These are phyloP conservation scores for Pugionium dolabratum DNA, from an alignment of 345 rosid genomes.

Conservation along the genomic window DNA sequence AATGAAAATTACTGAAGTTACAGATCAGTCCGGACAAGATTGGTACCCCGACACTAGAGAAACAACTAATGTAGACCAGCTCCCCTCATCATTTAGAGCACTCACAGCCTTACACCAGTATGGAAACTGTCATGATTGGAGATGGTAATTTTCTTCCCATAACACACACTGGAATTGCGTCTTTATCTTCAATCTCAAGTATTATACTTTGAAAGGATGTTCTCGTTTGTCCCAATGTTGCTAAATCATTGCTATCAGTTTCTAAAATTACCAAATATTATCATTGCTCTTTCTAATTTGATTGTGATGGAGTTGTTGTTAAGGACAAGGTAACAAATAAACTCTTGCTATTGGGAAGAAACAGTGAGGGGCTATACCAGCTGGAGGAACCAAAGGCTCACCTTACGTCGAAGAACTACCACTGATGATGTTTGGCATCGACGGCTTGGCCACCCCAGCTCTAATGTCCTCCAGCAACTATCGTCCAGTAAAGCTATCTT, in stretches of 20 bases:
- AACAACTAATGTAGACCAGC: background rate
- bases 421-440: background rate
- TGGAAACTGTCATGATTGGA: background rate
- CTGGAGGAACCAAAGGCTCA: background rate
- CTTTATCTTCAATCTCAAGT: background rate
- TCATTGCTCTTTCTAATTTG: background rate
- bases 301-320: background rate
- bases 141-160: background rate
- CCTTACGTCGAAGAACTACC: background rate
- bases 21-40: background rate
- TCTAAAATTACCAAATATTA: background rate
- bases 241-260: background rate
- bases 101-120: fast-evolving
- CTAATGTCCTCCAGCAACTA: background rate
- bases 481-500: background rate
- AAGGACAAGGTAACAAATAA: background rate
- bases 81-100: background rate
- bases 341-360: background rate
- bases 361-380: background rate
- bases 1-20: background rate
- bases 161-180: background rate
- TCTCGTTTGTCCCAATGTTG: background rate
- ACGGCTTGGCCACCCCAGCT: background rate
- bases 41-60: background rate
- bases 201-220: background rate